Evolutionary conservation across 768 basidiomycete genomes (phyloP), one percentile per base, ranked within the genome.

Genomic region (Pulveroboletus frians): DNA sequence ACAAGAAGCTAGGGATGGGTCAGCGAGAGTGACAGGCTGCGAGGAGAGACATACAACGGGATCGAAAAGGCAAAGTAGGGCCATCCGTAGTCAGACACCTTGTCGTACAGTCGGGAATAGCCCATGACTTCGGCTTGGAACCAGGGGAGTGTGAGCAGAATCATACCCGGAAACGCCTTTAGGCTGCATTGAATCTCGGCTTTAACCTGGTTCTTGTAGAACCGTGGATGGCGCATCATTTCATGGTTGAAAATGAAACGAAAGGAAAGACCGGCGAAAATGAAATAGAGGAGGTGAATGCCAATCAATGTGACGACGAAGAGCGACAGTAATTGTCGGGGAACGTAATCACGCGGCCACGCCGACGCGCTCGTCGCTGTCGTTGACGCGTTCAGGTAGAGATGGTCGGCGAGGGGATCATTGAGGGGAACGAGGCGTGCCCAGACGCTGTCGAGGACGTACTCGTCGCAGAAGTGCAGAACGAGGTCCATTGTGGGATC

Each of bases 161-260:
- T 86, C 78, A 99, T 94, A 3, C 64, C 69, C 0, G 93, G 94
- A 63, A 95, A 94, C 0, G 90, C 83, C 38, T 76, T 73, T 43
- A 96, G 49, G 51, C 85, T 88, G 51, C 65, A 69, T 52, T 75
- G 69, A 52, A 99, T 98, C 71, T 99, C 96, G 17, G 75, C 66
- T 55, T 71, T 77, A 56, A 89, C 80, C 66, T 99, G 96, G 62
- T 93, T 81, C 63, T 89, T 85, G 39, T 96, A 74, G 72, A 94
- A 99, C 27, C 89, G 80, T 0, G 96, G 96, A 70, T 99, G 96
- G 29, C 78, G 76, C 85, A 88, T 94, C 92, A 88, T 96, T 18
- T 86, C 88, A 61, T 88, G 87, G 71, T 98, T 92, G 79, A 97
- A 99, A 48, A 98, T 81, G 69, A 76, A 84, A 38, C 69, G 69